phyloP scores from a whole-genome alignment of 805 yeast species.

The Nakazawaea ernobii region DNA sequence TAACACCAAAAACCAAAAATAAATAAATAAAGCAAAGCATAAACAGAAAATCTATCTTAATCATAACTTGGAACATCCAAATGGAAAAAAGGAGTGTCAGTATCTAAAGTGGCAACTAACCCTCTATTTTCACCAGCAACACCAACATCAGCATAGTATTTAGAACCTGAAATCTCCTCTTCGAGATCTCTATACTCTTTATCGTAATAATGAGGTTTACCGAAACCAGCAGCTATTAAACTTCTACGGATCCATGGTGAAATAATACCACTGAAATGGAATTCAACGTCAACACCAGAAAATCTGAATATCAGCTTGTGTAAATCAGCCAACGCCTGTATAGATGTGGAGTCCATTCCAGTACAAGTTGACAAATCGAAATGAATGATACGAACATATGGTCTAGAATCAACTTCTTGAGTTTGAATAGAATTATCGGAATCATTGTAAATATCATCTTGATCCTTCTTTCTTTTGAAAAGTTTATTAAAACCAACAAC shows the following conservation, averaged over 20 bases:
- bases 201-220: slow-evolving; percentile 28
- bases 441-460: slow-evolving; percentile 19
- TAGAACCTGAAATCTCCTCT: neutral
- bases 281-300: slow-evolving; percentile 80
- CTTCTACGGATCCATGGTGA: slow-evolving; percentile 86
- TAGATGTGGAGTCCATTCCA: slow-evolving; percentile 71
- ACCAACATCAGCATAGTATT: slow-evolving; percentile 16
- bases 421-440: slow-evolving; percentile 15
- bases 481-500: slow-evolving; percentile 11
- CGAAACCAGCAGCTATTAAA: slow-evolving; percentile 72
- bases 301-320: slow-evolving; percentile 65
- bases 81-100: slow-evolving; percentile 73
- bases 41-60: neutral
- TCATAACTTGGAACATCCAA: slow-evolving; percentile 62
- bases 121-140: slow-evolving; percentile 14
- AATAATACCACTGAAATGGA: slow-evolving; percentile 80
- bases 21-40: neutral
- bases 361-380: slow-evolving; percentile 78
- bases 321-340: slow-evolving; percentile 73
- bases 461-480: slow-evolving; percentile 13
- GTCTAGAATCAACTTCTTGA: slow-evolving; percentile 44
- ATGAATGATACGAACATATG: slow-evolving; percentile 64
- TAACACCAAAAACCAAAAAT: neutral
- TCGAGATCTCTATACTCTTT: slow-evolving; percentile 25
- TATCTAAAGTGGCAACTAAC: slow-evolving; percentile 46